Evolutionary conservation across 1,284 basidiomycete genomes (phyloP).

Genomic region (Porogramme epimiltina): DNA sequence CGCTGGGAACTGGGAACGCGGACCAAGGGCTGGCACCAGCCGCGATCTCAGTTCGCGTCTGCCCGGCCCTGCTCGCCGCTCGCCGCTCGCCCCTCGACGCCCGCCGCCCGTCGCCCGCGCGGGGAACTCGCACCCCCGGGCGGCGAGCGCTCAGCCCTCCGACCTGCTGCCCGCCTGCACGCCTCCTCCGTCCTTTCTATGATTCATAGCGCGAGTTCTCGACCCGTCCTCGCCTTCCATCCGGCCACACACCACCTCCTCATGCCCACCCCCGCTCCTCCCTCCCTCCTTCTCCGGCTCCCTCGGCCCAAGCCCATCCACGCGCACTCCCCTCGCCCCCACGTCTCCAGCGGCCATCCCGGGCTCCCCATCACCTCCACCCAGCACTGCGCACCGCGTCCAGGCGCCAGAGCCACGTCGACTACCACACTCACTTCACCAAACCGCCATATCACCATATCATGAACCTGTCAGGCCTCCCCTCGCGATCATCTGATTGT

Average conservation of each 20-base stretch:
- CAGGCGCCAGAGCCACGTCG: not conserved
- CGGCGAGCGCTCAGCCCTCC: too few species aligned
- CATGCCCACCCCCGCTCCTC: conserved; percentile 13
- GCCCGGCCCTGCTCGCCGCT: conserved; percentile 1
- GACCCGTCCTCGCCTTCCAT: conserved; percentile 11
- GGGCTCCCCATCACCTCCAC: not conserved
- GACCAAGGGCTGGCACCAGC: not conserved
- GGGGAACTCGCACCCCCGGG: not conserved
- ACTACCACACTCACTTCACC: conserved; percentile 2
- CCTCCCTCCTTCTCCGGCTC: conserved; percentile 10
- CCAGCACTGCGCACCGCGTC: not conserved
- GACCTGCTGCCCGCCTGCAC: too few species aligned
- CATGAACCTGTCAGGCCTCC: conserved; percentile 14
- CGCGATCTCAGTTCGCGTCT: conserved; percentile 10
- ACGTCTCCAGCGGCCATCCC: not conserved
- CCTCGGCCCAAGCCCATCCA: conserved; percentile 4
- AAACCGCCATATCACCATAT: conserved; percentile 11
- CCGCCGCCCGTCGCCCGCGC: not conserved
- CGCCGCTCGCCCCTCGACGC: conserved; percentile 5
- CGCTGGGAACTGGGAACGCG: too few species aligned
- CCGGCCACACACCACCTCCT: conserved; percentile 17
- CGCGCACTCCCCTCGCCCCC: too few species aligned
- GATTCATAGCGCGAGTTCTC: too few species aligned
- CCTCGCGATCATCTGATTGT: conserved; percentile 25
- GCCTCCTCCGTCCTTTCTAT: too few species aligned